Percentiles rank a stretch among this genome's conserved stretches.
These are phyloP conservation scores for Prunus fruticosa DNA, from an alignment of 306 rosid genomes.

Conservation along the genomic window DNA sequence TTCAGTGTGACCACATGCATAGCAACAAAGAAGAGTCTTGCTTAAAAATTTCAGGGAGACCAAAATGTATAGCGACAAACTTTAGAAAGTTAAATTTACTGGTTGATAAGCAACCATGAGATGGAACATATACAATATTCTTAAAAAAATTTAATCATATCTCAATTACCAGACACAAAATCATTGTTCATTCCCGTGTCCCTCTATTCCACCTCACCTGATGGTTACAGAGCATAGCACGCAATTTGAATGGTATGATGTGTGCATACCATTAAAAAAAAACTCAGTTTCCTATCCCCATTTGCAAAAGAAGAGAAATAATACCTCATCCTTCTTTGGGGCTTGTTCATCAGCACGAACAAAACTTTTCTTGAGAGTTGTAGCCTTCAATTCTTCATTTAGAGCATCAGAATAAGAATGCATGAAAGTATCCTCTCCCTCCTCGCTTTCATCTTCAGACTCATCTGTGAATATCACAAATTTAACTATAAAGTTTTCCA, in stretches of 20 bases:
- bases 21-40: not conserved
- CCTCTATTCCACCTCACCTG: not conserved
- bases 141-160: not conserved
- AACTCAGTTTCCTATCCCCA: not conserved
- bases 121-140: not conserved
- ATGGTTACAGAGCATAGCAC: not conserved
- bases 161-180: not conserved
- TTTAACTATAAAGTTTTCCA: conserved; percentile 14
- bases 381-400: conserved; percentile 63
- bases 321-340: conserved; percentile 71
- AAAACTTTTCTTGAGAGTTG: conserved; percentile 79
- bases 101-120: conserved; percentile 19
- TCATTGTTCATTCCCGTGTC: not conserved
- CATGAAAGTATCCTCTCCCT: conserved; percentile 52
- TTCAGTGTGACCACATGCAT: not conserved
- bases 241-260: not conserved
- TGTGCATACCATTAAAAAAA: not conserved
- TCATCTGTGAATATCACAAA: conserved; percentile 50
- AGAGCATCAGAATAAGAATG: conserved; percentile 72
- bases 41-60: not conserved
- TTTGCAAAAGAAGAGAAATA: not conserved
- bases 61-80: not conserved
- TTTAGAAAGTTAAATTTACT: not conserved
- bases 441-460: conserved; percentile 56
- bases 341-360: conserved; percentile 70